Evolutionary conservation across 1,139 yeast genomes (phyloP), one percentile per base, ranked within the genome.

Genomic region (Yarrowia galli): DNA sequence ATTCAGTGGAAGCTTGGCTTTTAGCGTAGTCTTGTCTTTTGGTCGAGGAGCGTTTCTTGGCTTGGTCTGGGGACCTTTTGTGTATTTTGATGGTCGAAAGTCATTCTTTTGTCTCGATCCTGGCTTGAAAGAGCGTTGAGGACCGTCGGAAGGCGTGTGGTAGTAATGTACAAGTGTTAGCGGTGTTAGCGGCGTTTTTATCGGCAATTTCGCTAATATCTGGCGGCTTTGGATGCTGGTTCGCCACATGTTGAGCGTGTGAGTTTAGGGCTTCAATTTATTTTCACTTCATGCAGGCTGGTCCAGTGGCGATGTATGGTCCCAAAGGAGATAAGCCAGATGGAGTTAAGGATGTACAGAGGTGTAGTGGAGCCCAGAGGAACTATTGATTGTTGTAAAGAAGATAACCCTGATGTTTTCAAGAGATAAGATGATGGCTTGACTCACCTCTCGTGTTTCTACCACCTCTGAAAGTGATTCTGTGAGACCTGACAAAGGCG

Each of bases 231-330:
- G 35, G 32, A 43, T 43, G 32, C 64, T 40, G 35, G 64, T 58
- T 58, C 51, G 64, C 64, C 64, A 56, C 63, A 56, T 56, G 63
- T 42, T 56, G 60, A 20, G 23, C 28, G 64, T 43, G 51, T 43
- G 64, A 38, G 28, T 25, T 28, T 18, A 20, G 42, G 18, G 65
- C 61, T 35, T 63, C 49, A 38, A 54, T 36, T 36, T 54, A 63
- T 45, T 42, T 42, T 38, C 61, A 45, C 35, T 64, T 48, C 48
- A 64, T 64, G 56, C 56, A 51, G 23, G 45, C 23, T 32, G 22
- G 22, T 8, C 25, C 60, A 22, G 43, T 32, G 36, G 45, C 63
- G 49, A 56, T 58, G 51, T 15, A 28, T 2, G 35, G 18, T 58
- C 64, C 51, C 46, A 38, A 54, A 10, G 61, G 61, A 54, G 61